These are phyloP conservation scores for Entomortierella chlamydospora DNA, from an alignment of 192 early-diverging fungal genomes.

Conservation along the genomic window DNA sequence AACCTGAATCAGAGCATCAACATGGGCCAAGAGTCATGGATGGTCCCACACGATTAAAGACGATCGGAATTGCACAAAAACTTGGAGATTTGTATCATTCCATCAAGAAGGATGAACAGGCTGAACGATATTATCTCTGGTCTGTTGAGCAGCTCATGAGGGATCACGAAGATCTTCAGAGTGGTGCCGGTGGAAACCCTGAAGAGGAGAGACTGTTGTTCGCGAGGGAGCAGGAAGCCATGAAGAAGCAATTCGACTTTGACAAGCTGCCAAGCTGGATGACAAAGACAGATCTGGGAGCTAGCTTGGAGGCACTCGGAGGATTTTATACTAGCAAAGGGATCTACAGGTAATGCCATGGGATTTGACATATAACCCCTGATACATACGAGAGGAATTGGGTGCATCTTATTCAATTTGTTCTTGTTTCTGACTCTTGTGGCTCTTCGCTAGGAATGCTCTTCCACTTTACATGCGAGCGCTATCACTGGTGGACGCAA, in stretches of 20 bases:
- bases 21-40: slow-evolving; percentile 33
- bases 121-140: slow-evolving; percentile 68
- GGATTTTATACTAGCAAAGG: slow-evolving; percentile 63
- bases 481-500: slow-evolving; percentile 52
- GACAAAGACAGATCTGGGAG: slow-evolving; percentile 64
- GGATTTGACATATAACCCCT: neutral
- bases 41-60: slow-evolving; percentile 54
- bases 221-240: slow-evolving; percentile 24
- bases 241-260: slow-evolving; percentile 56
- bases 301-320: slow-evolving; percentile 64
- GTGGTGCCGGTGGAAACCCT: slow-evolving; percentile 5
- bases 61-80: slow-evolving; percentile 64
- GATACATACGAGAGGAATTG: too few relatives aligned
- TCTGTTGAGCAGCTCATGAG: slow-evolving; percentile 65
- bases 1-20: neutral
- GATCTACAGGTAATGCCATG: slow-evolving; percentile 52
- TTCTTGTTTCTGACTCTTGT: too few relatives aligned
- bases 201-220: slow-evolving; percentile 32
- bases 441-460: slow-evolving; percentile 56
- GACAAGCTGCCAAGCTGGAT: slow-evolving; percentile 67
- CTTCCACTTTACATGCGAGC: slow-evolving; percentile 67
- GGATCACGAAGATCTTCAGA: slow-evolving; percentile 17
- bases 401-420: too few relatives aligned
- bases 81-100: slow-evolving; percentile 61
- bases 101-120: slow-evolving; percentile 58